Percentiles rank a stretch among this genome's conserved stretches.
Evolutionary conservation across 352 stramenopile species (phyloP).

Genomic region (Aphanomyces stellatus): DNA sequence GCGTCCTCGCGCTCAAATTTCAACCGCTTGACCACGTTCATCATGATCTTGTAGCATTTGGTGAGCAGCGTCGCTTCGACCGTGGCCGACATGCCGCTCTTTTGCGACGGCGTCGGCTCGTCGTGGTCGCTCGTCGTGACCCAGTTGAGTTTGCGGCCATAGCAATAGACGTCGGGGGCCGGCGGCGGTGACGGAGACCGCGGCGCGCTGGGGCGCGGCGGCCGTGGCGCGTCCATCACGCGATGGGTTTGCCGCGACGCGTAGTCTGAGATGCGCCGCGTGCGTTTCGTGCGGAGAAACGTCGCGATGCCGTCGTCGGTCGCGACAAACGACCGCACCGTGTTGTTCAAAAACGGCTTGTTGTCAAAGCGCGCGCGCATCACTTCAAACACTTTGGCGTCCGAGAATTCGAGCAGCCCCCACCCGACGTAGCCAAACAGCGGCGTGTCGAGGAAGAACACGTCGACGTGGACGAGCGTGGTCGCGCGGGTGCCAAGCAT

Average conservation of each 20-base stretch:
- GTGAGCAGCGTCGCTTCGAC: conserved; percentile 56
- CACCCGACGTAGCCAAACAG: conserved; percentile 37
- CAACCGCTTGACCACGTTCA: conserved; percentile 51
- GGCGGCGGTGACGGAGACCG: neutral
- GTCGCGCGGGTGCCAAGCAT: conserved; percentile 15
- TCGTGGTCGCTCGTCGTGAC: conserved; percentile 46
- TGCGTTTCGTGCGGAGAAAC: conserved; percentile 39
- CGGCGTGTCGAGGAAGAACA: conserved; percentile 55
- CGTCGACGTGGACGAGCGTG: conserved; percentile 39
- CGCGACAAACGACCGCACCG: conserved; percentile 47
- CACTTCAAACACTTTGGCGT: conserved; percentile 30
- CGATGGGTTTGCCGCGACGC: neutral
- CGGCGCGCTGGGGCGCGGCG: conserved; percentile 10
- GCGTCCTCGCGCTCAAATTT: conserved; percentile 58
- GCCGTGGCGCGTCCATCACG: neutral
- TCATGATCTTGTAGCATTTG: conserved; percentile 56
- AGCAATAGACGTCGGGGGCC: conserved; percentile 32
- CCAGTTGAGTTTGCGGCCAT: conserved; percentile 69
- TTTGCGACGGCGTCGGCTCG: conserved; percentile 49
- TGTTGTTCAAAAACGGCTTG: conserved; percentile 37
- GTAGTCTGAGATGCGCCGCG: conserved; percentile 11
- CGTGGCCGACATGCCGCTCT: conserved; percentile 40
- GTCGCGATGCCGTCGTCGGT: conserved; percentile 52
- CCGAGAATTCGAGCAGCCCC: conserved; percentile 62
- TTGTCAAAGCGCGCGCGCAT: conserved; percentile 55